Conservation (phyloP, 1,284 basidiomycete species). For the Violaceomyces palustris region DNA sequence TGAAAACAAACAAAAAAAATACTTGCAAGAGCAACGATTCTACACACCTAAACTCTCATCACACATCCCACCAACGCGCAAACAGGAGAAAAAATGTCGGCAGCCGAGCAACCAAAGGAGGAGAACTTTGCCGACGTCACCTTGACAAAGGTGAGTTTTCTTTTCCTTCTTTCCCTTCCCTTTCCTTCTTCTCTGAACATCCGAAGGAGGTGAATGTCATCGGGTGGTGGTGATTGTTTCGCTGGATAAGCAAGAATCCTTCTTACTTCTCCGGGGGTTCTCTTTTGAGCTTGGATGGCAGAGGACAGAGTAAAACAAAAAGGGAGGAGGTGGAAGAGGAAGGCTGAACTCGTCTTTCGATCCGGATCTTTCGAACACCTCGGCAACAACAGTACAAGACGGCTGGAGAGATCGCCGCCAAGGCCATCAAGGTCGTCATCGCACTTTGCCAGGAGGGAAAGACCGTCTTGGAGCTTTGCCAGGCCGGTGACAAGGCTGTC, state of each 20-base stretch:
- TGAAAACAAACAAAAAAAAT: no score
- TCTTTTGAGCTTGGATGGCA: neutral
- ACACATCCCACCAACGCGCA: no score
- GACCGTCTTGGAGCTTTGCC: slow-evolving; percentile 82
- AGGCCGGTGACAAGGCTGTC: slow-evolving; percentile 86
- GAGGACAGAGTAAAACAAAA: neutral
- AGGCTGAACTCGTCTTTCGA: neutral
- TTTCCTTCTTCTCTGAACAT: no score
- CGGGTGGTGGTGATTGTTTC: no score
- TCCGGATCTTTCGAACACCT: neutral
- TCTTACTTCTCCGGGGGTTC: neutral
- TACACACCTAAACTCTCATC: no score
- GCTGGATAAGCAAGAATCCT: neutral
- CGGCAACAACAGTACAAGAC: slow-evolving; percentile 59
- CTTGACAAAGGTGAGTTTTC: slow-evolving; percentile 31
- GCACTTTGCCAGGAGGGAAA: slow-evolving; percentile 62
- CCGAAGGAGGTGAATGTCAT: no score
- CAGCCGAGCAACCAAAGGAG: slow-evolving; percentile 12
- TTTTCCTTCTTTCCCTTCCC: neutral
- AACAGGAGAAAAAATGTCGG: no score
- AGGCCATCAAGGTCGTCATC: slow-evolving; percentile 69
- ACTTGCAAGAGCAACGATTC: no score
- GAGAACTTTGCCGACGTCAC: slow-evolving; percentile 46
- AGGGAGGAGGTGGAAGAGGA: neutral
- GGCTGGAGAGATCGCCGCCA: slow-evolving; percentile 82